These are phyloP conservation scores for Saccharomycopsis babjevae DNA, from an alignment of 805 yeast species.

Conservation along the genomic window DNA sequence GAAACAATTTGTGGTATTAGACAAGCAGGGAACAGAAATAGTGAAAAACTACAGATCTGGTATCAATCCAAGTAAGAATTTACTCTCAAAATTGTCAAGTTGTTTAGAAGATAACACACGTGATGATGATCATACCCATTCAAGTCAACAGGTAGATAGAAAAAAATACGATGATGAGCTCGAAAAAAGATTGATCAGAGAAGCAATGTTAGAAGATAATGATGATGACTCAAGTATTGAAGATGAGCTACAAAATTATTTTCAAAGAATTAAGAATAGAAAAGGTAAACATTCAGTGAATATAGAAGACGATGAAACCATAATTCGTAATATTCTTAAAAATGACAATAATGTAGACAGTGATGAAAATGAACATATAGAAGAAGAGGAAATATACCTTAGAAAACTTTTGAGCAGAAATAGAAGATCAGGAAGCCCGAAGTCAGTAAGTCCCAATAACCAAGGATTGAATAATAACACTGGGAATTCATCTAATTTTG, in stretches of 20 bases:
- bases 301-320: neutral
- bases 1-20: constrained; percentile 7
- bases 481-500: constrained; percentile 14
- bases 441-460: neutral
- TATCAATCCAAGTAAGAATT: constrained; percentile 8
- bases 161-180: constrained; percentile 1
- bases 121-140: neutral
- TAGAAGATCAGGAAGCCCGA: neutral
- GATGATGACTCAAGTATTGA: neutral
- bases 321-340: neutral
- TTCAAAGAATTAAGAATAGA: neutral
- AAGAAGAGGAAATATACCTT: constrained; percentile 15
- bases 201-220: constrained; percentile 6
- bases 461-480: constrained; percentile 2
- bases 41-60: neutral
- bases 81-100: neutral
- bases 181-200: constrained; percentile 8
- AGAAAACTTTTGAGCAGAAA: constrained; percentile 4
- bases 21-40: constrained; percentile 6
- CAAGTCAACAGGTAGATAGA: neutral
- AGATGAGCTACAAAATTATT: neutral
- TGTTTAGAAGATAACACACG: neutral
- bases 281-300: neutral
- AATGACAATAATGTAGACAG: neutral
- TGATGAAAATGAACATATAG: neutral